These are phyloP conservation scores for Gastroboletus turbinatus DNA, from an alignment of 1,284 basidiomycete genomes.

Conservation along the genomic window DNA sequence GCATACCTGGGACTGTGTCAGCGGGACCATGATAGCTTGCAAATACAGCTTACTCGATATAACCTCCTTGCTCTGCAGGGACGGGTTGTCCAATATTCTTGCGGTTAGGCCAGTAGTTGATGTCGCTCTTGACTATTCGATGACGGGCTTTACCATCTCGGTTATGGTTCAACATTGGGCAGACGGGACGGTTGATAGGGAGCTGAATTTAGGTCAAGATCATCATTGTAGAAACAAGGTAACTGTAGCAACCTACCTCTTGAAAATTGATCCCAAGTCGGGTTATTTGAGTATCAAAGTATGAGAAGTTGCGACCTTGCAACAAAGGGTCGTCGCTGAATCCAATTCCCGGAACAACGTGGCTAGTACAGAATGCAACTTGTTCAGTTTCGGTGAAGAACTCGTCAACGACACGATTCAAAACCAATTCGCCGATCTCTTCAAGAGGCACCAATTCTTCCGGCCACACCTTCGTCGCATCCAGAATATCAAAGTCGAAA, in stretches of 20 bases:
- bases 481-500: constrained; percentile 83
- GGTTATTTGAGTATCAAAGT: constrained; percentile 78
- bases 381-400: constrained; percentile 85
- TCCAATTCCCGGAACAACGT: constrained; percentile 81
- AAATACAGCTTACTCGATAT: constrained; percentile 46
- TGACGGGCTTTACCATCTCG: constrained; percentile 65
- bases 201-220: constrained; percentile 44
- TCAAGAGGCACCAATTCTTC: constrained; percentile 75
- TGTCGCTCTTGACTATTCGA: constrained; percentile 56
- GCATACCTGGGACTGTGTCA: constrained; percentile 37
- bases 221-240: neutral
- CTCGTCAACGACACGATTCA: constrained; percentile 69
- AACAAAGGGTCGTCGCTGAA: constrained; percentile 81
- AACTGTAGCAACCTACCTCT: constrained; percentile 39
- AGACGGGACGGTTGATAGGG: constrained; percentile 81
- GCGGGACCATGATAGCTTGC: neutral
- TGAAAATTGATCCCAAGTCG: constrained; percentile 76
- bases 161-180: constrained; percentile 74
- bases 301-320: constrained; percentile 83
- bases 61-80: constrained; percentile 53
- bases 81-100: constrained; percentile 52
- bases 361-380: constrained; percentile 79
- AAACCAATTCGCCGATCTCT: constrained; percentile 71
- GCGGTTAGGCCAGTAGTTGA: constrained; percentile 81
- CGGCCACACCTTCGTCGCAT: constrained; percentile 84